Base-by-base conservation (phyloP, 768 basidiomycete species). In the Inosperma sp. region DNA sequence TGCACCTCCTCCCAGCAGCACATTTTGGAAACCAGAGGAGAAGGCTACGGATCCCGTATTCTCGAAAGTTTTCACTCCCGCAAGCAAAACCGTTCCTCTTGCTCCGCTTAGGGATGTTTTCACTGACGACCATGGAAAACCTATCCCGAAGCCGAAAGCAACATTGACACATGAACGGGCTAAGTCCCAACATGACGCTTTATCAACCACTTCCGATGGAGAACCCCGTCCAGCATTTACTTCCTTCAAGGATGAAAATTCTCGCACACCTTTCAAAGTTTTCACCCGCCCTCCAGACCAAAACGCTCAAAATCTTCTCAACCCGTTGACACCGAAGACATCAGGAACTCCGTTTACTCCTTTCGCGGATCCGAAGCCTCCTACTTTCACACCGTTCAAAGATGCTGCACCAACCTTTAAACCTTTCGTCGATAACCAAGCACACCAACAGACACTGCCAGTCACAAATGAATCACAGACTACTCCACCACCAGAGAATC, bases 201-300 rank as follows among this genome's bases (percentile, higher is more conserved):
- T 64, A 7, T 55, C 57, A 5, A 48, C 61, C 19, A 55, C 52
- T 12, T 36, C 58, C 8, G 61, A 61, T 6, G 65, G 64, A 22
- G 25, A 31, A 8, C 37, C 56, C 7, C 54, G 50, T 3, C 56
- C 64, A 7, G 54, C 68, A 6, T 76, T 75, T 57, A 67, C 65
- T 6, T 71, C 73, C 0, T 72, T 73, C 51, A 63, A 69, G 22
- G 75, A 75, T 31, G 73, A 76, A 48, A 73, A 69, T 53, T 66
- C 65, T n/a, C 67, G 67, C 46, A 75, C 77, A 7, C 76, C 79
- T 3, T 79, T 73, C 73, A 72, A 85, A 55, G 87, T 90, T 16
- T 90, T 90, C 65, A 86, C 81, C 51, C 78, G 84, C 13, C 87
- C 85, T n/a, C 82, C 82, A 0, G 72, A 74, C 34, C 71, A 75